Evolutionary conservation across 78 protist species (phyloP).

Genomic region (Isochrysis galbana): DNA sequence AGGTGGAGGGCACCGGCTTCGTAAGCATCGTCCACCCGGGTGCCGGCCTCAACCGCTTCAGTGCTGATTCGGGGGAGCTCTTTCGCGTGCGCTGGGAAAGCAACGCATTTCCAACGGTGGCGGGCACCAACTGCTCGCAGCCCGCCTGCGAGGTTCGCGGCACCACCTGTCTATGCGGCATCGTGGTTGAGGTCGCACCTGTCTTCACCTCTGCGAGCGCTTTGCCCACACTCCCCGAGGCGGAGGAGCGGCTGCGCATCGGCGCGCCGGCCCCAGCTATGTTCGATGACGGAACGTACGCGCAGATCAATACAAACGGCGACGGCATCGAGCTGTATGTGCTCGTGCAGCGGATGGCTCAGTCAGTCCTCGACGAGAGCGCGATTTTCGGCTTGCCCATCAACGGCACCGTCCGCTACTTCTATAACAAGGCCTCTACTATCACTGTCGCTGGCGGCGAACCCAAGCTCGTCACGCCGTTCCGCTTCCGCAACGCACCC

Average conservation of each 20-base stretch:
- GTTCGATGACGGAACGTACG: background rate
- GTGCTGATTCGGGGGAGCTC: background rate
- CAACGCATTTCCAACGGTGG: background rate
- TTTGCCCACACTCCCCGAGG: background rate
- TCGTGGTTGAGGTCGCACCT: background rate
- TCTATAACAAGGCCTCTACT: background rate
- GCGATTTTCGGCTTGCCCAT: background rate
- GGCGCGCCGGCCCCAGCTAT: background rate
- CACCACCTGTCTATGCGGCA: background rate
- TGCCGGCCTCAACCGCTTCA: background rate
- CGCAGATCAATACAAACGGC: background rate
- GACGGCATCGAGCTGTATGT: background rate
- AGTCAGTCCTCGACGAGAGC: background rate
- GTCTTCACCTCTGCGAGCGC: background rate
- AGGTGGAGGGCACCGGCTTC: background rate
- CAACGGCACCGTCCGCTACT: background rate
- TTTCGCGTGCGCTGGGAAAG: background rate
- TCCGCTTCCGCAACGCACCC: background rate
- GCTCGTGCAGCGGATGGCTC: background rate
- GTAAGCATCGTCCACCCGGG: background rate
- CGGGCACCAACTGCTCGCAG: background rate
- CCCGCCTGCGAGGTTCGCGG: background rate
- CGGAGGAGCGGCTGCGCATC: background rate
- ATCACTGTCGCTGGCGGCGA: background rate
- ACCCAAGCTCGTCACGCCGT: background rate